A percentile compares a stretch with the other conserved stretches of the same genome.
Evolutionary conservation across 2,329 filamentous ascomycete genomes (phyloP).

Genomic region (Bertia moriformis): DNA sequence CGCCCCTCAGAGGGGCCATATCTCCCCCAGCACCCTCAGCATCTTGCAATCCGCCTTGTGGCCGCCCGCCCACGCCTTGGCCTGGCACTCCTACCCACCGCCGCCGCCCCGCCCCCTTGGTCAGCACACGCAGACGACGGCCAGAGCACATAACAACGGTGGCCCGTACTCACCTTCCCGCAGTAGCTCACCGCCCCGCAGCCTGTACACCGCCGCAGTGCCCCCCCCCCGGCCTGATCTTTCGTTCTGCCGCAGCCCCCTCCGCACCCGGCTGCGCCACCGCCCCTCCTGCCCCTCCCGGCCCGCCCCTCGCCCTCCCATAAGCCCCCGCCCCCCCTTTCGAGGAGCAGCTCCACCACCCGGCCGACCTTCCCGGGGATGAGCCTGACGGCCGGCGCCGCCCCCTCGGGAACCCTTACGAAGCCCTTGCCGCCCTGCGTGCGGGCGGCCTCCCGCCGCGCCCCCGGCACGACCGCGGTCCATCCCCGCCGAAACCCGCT

Average conservation of each 20-base stretch:
- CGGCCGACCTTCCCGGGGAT: not conserved
- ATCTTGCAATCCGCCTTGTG: not conserved
- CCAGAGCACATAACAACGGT: too few relatives aligned
- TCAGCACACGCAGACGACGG: too few relatives aligned
- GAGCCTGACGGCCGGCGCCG: not conserved
- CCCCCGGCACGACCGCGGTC: slow-evolving; percentile 21
- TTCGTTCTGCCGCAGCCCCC: too few relatives aligned
- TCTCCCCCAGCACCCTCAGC: not conserved
- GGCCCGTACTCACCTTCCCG: too few relatives aligned
- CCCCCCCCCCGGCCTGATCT: too few relatives aligned
- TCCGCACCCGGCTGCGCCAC: too few relatives aligned
- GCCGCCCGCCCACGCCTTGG: not conserved
- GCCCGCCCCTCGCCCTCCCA: too few relatives aligned
- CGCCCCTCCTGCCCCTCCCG: too few relatives aligned
- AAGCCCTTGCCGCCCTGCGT: not conserved
- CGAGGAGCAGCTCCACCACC: not conserved
- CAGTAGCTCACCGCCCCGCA: too few relatives aligned
- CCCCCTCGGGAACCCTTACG: not conserved
- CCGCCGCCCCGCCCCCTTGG: too few relatives aligned
- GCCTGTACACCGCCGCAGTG: too few relatives aligned
- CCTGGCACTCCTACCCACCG: not conserved
- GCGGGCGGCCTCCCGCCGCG: slow-evolving; percentile 12
- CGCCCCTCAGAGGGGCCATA: not conserved
- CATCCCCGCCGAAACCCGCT: slow-evolving; percentile 22
- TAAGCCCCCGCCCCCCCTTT: too few relatives aligned